A percentile compares a stretch with the other conserved stretches of the same genome.
Evolutionary conservation across 495 filamentous ascomycete genomes (phyloP).

Genomic region (Podospora anserina): DNA sequence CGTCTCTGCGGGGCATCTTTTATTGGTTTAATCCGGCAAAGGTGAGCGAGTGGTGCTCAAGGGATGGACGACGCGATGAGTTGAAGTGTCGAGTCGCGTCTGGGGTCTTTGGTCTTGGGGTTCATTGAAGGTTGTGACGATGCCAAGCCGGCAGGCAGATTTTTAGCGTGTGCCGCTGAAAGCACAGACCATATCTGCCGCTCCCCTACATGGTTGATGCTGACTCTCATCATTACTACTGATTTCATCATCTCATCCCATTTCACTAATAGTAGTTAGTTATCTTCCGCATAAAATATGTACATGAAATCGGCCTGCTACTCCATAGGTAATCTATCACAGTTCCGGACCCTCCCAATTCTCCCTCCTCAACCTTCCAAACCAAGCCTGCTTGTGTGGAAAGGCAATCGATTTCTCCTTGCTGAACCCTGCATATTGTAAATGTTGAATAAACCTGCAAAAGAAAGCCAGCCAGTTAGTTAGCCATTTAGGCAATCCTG

Average conservation of each 20-base stretch:
- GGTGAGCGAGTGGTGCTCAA: background rate
- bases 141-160: background rate
- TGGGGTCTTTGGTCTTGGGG: too few relatives aligned
- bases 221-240: background rate
- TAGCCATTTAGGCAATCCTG: background rate
- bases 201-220: background rate
- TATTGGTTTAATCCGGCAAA: too few relatives aligned
- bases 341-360: constrained; percentile 77
- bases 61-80: background rate
- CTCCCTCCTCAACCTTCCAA: constrained; percentile 79
- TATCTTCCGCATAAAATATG: background rate
- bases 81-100: background rate
- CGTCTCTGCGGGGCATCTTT: background rate
- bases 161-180: background rate
- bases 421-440: constrained; percentile 72
- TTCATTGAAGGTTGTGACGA: background rate
- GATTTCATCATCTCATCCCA: too few relatives aligned
- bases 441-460: constrained; percentile 71
- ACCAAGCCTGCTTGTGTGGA: constrained; percentile 87
- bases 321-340: constrained; percentile 35
- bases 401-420: constrained; percentile 87
- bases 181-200: background rate
- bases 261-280: too few relatives aligned
- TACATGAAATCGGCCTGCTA: background rate
- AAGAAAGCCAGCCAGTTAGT: constrained; percentile 6